Percentiles rank a stretch among this genome's conserved stretches.
phyloP scores from a whole-genome alignment of 73 alveolate genomes.

The Symbiodinium natans region DNA sequence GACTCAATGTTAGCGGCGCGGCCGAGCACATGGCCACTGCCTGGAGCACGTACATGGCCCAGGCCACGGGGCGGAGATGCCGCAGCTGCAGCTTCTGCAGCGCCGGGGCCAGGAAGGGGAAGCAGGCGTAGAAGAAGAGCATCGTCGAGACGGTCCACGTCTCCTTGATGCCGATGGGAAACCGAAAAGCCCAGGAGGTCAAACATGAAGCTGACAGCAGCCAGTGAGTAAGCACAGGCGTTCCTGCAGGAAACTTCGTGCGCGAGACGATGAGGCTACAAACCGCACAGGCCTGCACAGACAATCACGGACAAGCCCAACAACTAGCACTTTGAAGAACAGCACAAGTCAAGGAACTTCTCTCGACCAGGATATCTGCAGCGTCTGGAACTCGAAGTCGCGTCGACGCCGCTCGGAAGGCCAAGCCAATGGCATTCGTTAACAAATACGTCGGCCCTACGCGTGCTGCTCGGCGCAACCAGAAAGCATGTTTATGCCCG shows the following conservation, averaged over 20 bases:
- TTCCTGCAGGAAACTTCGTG: no score
- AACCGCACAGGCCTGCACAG: no score
- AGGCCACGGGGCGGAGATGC: background rate
- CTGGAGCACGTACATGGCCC: conserved; percentile 15
- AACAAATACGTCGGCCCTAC: no score
- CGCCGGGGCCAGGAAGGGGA: background rate
- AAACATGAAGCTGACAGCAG: conserved; percentile 3
- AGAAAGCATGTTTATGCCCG: no score
- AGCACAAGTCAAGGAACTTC: background rate
- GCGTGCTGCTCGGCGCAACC: no score
- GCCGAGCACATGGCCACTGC: background rate
- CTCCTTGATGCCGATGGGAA: conserved; percentile 2
- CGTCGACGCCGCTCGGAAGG: no score
- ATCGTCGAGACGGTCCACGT: conserved; percentile 22
- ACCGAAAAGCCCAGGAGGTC: background rate
- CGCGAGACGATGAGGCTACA: no score
- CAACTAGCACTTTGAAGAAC: background rate
- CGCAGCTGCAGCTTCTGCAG: background rate
- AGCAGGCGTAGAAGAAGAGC: conserved; percentile 21
- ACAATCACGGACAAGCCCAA: background rate
- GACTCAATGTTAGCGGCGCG: background rate
- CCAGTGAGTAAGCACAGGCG: no score
- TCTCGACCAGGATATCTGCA: background rate
- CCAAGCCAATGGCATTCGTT: no score
- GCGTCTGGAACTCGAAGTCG: no score